These are phyloP conservation scores for Fusarium albidum DNA, from an alignment of 2,329 filamentous ascomycete genomes.

Conservation along the genomic window DNA sequence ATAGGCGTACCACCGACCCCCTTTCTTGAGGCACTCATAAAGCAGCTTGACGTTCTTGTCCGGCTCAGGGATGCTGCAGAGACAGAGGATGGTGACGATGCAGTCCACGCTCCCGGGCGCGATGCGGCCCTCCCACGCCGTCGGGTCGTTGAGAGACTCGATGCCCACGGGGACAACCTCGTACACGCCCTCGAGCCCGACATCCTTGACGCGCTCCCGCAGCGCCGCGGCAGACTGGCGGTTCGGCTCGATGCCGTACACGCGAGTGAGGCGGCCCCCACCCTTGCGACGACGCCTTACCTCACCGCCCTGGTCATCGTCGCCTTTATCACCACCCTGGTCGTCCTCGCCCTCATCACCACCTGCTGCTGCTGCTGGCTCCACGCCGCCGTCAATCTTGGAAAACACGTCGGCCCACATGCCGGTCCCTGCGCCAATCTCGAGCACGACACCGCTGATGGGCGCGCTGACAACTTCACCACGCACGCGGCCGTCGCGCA, in stretches of 20 bases:
- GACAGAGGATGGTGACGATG: slow-evolving; percentile 67
- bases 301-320: slow-evolving; percentile 31
- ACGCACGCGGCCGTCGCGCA: slow-evolving; percentile 47
- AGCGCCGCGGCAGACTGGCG: slow-evolving; percentile 58
- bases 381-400: slow-evolving; percentile 33
- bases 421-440: slow-evolving; percentile 69
- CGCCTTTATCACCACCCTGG: not conserved
- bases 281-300: slow-evolving; percentile 24
- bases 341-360: not conserved
- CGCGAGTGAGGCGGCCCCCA: slow-evolving; percentile 47
- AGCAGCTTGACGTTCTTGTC: slow-evolving; percentile 62
- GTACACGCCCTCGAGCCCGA: slow-evolving; percentile 65
- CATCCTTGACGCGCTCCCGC: slow-evolving; percentile 53
- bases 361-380: too few species aligned
- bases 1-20: slow-evolving; percentile 69
- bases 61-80: slow-evolving; percentile 71
- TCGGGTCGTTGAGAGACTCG: slow-evolving; percentile 58
- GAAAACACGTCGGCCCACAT: slow-evolving; percentile 66
- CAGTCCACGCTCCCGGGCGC: slow-evolving; percentile 62
- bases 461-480: slow-evolving; percentile 46
- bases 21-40: slow-evolving; percentile 66
- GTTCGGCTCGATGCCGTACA: slow-evolving; percentile 74
- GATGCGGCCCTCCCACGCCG: slow-evolving; percentile 56
- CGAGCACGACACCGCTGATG: slow-evolving; percentile 62
- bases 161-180: slow-evolving; percentile 70